Evolutionary conservation across 768 basidiomycete genomes (phyloP), one percentile per base, ranked within the genome.

Genomic region (Scleroderma citrinum): DNA sequence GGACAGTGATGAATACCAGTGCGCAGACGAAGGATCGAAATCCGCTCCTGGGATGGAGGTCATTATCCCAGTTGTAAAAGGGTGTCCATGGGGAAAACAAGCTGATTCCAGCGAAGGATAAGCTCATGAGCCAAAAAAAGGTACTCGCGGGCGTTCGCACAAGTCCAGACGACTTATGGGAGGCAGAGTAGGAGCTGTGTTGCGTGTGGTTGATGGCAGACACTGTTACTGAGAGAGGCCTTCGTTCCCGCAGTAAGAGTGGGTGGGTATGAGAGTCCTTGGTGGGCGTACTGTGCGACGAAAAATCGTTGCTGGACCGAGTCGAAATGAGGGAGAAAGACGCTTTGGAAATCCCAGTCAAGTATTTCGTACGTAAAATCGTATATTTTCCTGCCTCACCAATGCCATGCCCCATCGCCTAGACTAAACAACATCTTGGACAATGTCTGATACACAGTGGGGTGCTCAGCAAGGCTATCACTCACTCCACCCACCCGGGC

Each of bases 21-120:
- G 79, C 74, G 58, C 81, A 82, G 67, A 91, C 75, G 59, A 87
- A 71, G 56, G 85, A 83, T 69, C 80, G 78, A 63, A 86, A 67
- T 63, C 86, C 85, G 48, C 80, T 73, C 61, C 78, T 80, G 54
- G 73, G 73, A 55, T 77, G 65, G 55, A 82, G 64, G 52, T 75
- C 59, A 57, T 71, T 68, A 56, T 77, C 69, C 59, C 78, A 72
- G 54, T 78, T 71, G 55, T 74, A 65, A 57, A 80, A 69, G 17
- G 78, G 77, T 35, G 72, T 75, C 64, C 75, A 77, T 57, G 81
- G 69, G 39, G 82, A 77, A 64, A 85, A 71, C 51, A 83, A 69
- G 55, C 77, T 75, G 54, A 85, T 67, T 44, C 77, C 78, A 62
- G 78, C 81, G 50, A 85, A 69, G 64, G 80, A 82, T 64, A 85